phyloP scores from a whole-genome alignment of 2,329 filamentous ascomycete species.

The Claviceps sp. region DNA sequence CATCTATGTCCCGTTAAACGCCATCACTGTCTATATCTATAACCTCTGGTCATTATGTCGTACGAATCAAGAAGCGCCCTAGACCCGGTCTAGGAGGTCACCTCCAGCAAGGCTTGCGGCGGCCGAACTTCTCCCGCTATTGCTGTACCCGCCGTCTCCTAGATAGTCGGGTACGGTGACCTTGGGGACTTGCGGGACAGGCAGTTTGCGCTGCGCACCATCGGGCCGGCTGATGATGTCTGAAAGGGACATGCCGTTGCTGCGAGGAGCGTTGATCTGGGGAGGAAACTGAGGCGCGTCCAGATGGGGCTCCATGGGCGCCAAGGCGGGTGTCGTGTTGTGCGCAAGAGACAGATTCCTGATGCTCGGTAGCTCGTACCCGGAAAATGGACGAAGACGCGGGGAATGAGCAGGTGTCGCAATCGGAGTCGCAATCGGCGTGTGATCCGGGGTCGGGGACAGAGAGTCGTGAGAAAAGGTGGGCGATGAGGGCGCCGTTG shows the following conservation, averaged over 20 bases:
- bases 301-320: constrained; percentile 44
- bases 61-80: constrained; percentile 16
- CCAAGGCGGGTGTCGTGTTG: constrained; percentile 40
- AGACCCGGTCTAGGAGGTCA: constrained; percentile 47
- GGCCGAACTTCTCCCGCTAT: constrained; percentile 65
- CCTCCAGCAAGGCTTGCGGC: constrained; percentile 65
- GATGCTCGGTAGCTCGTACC: constrained; percentile 73
- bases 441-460: constrained; percentile 92
- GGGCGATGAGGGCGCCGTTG: constrained; percentile 87
- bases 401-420: constrained; percentile 71
- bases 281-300: constrained; percentile 28
- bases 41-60: constrained; percentile 25
- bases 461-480: constrained; percentile 94
- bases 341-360: constrained; percentile 47
- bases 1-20: constrained; percentile 19
- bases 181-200: constrained; percentile 81
- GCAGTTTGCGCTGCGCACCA: constrained; percentile 77
- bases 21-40: constrained; percentile 28
- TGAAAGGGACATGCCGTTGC: constrained; percentile 65
- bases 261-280: constrained; percentile 35
- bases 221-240: constrained; percentile 89
- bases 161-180: constrained; percentile 78
- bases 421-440: constrained; percentile 71
- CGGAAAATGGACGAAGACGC: constrained; percentile 67
- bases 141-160: constrained; percentile 51